These are phyloP conservation scores for Phytophthora agathidicida DNA, from an alignment of 352 stramenopile species.

Conservation along the genomic window DNA sequence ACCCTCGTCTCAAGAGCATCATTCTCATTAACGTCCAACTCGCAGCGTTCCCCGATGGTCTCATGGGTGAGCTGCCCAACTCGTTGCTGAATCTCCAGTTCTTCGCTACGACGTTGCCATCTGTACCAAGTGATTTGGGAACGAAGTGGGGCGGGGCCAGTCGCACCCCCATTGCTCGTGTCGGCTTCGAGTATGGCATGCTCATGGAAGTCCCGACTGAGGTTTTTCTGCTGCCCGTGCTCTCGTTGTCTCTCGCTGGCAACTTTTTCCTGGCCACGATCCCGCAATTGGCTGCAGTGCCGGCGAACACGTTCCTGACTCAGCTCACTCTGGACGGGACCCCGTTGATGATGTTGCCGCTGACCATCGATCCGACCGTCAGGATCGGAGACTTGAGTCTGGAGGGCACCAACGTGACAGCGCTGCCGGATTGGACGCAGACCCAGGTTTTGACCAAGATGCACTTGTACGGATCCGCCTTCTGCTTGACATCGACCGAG, in stretches of 20 bases:
- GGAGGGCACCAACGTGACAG: constrained; percentile 19
- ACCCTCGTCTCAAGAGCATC: constrained; percentile 19
- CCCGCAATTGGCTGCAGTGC: constrained; percentile 6
- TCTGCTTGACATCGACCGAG: constrained; percentile 15
- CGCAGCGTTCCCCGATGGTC: constrained; percentile 17
- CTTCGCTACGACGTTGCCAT: constrained; percentile 19
- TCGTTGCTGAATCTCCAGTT: constrained; percentile 24
- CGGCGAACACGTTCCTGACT: constrained; percentile 15
- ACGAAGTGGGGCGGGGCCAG: constrained; percentile 19
- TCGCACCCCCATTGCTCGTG: constrained; percentile 11
- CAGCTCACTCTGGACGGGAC: constrained; percentile 23
- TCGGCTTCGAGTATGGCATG: constrained; percentile 34
- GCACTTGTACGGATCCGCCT: constrained; percentile 23
- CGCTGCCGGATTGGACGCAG: constrained; percentile 22
- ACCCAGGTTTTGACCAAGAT: constrained; percentile 21
- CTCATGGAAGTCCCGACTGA: constrained; percentile 14
- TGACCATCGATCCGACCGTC: constrained; percentile 22
- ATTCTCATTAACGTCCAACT: constrained; percentile 21
- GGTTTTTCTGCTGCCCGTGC: constrained; percentile 26
- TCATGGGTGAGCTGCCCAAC: constrained; percentile 16
- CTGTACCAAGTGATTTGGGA: constrained; percentile 18
- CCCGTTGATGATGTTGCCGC: constrained; percentile 14
- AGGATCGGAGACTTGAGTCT: constrained; percentile 29
- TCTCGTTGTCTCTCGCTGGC: constrained; percentile 20
- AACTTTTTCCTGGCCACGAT: constrained; percentile 23